Base-by-base conservation (phyloP, 352 stramenopile species). In the Phytophthora hybrid region DNA sequence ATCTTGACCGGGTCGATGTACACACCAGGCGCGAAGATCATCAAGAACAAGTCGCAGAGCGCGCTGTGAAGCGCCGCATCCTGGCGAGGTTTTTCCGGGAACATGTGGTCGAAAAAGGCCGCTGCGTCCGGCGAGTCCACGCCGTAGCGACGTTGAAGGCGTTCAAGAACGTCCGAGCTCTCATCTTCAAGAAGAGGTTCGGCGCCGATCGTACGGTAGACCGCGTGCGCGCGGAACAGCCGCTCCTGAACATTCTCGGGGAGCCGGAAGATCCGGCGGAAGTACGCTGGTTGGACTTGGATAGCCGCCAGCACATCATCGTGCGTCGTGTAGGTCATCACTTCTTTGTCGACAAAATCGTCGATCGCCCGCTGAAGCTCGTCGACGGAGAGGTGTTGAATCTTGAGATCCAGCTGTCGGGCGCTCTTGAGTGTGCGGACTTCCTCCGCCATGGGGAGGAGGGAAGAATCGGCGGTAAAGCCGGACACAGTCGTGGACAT, bases 1-100 rank as follows among this genome's bases (percentile, higher is more conserved):
- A 71, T 19, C 39, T 73, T 73, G 2, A 66, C n/a, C 11, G 65
- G 58, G 18, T 73, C 57, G 3, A 66, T 46, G 51, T 73, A 73
- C 8, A 66, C 10, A 0, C 7, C 32, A 23, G 65, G 57, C 18
- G 65, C 29, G 29, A 63, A 66, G 19, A 62, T n/a, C 57, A 61
- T 66, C 34, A 63, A 5, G 44, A 73, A 67, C 19, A 66, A 41
- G 16, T 66, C 57, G 46, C 49, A 29, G 2, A 34, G 59, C 16
- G 57, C 46, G 46, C 55, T 46, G n/a, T 61, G 29, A 16, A 46
- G 18, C 46, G 16, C 29, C 2, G 13, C 55, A 14, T 49, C 23
- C 4, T 26, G 13, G 4, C 32, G 29, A 14, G 55, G 18, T 6
- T 23, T 31, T 5, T 46, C 55, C 4, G 10, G 13, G 32, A 61